phyloP scores from a whole-genome alignment of 176 grass and related monocot genomes.

The Oryza australiensis region DNA sequence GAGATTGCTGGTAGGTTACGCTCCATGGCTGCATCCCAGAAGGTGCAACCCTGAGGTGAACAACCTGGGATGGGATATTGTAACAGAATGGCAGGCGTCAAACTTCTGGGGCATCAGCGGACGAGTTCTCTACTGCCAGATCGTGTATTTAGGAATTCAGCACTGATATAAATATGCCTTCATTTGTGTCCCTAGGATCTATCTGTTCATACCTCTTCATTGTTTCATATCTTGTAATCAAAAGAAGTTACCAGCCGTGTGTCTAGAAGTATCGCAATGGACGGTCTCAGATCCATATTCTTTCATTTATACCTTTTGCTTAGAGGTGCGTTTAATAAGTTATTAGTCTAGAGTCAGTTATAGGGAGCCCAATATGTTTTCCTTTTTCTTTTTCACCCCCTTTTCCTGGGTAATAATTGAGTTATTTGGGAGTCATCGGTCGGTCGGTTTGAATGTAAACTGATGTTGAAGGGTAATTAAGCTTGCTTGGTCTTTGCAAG shows the following conservation, averaged over 20 bases:
- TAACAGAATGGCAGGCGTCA: background rate
- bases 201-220: conserved; percentile 59
- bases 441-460: conserved; percentile 37
- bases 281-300: conserved; percentile 55
- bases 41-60: conserved; percentile 53
- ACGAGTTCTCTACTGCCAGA: background rate
- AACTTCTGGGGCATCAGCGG: background rate
- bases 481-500: conserved; percentile 50
- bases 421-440: conserved; percentile 22
- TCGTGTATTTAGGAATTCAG: conserved; percentile 21
- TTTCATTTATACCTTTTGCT: conserved; percentile 69
- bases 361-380: conserved; percentile 42
- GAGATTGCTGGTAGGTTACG: conserved; percentile 72
- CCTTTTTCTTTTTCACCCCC: background rate
- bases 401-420: conserved; percentile 49
- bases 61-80: background rate
- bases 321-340: conserved; percentile 65
- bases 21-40: conserved; percentile 71
- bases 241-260: conserved; percentile 40
- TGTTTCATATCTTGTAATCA: conserved; percentile 65
- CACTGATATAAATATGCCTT: conserved; percentile 33
- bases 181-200: conserved; percentile 42
- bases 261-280: conserved; percentile 41
- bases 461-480: conserved; percentile 45
- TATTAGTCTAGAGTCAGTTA: conserved; percentile 54